Conservation (phyloP, 75 land plant species). For the Cunninghamia lanceolata region DNA sequence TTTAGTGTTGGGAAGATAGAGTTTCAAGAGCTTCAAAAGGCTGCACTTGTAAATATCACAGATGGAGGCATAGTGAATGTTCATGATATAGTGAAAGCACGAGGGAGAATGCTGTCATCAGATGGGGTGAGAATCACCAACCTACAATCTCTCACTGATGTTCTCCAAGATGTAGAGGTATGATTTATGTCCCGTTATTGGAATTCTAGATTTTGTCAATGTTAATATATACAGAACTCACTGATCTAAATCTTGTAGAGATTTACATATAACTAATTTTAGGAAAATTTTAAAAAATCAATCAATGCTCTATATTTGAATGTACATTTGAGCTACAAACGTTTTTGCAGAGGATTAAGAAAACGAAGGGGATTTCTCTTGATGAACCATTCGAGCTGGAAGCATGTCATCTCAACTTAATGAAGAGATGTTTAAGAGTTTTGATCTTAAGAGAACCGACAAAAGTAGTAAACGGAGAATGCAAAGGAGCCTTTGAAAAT, state of each 20-base stretch:
- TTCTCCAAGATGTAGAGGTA: background rate
- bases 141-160: background rate
- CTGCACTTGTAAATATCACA: background rate
- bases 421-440: background rate
- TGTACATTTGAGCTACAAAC: too few relatives aligned
- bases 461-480: background rate
- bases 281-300: too few relatives aligned
- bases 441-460: too few relatives aligned
- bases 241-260: too few relatives aligned
- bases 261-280: too few relatives aligned
- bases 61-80: background rate
- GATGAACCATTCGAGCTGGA: background rate
- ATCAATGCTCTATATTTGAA: too few relatives aligned
- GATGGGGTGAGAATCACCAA: background rate
- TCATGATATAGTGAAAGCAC: background rate
- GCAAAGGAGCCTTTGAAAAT: background rate
- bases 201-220: too few relatives aligned
- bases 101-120: background rate
- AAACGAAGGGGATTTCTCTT: background rate
- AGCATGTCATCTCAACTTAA: background rate
- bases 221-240: too few relatives aligned
- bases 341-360: background rate
- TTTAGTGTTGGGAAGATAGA: background rate
- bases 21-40: background rate
- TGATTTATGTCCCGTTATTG: background rate